Percentiles rank a stretch among this genome's conserved stretches.
Conservation (phyloP, 768 basidiomycete genomes). For the Scleroderma bovista region DNA sequence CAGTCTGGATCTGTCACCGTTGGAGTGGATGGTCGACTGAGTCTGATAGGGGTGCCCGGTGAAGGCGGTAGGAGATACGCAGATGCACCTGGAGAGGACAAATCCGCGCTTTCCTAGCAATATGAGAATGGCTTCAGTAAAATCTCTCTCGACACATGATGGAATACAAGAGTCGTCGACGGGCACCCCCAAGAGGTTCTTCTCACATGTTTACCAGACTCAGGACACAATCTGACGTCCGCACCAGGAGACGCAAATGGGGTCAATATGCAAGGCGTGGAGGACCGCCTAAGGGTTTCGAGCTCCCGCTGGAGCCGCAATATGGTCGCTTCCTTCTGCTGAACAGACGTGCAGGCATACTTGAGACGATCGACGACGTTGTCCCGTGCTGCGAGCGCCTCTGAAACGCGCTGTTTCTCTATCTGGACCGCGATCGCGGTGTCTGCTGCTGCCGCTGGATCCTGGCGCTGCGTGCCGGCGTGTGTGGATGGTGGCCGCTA, state of each 20-base stretch:
- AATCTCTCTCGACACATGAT: neutral
- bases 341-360: conserved; percentile 54
- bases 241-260: neutral
- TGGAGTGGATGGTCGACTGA: neutral
- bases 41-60: neutral
- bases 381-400: conserved; percentile 62
- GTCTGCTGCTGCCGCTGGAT: conserved; percentile 29
- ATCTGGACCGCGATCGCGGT: conserved; percentile 51
- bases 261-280: conserved; percentile 18
- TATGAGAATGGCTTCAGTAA: neutral
- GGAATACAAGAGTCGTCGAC: too few relatives aligned
- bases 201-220: neutral
- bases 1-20: neutral
- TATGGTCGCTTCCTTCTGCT: conserved; percentile 52
- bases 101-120: neutral
- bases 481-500: too few relatives aligned
- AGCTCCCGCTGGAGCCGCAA: conserved; percentile 41
- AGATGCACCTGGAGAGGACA: neutral
- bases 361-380: conserved; percentile 51
- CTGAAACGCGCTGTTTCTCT: conserved; percentile 46
- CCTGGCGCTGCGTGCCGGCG: neutral
- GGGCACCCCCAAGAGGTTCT: too few relatives aligned
- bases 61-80: neutral
- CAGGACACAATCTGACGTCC: neutral
- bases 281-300: conserved; percentile 20